A percentile compares a stretch with the other conserved stretches of the same genome.
phyloP scores from a whole-genome alignment of 78 protist genomes.

The Capsaspora owczarzaki region DNA sequence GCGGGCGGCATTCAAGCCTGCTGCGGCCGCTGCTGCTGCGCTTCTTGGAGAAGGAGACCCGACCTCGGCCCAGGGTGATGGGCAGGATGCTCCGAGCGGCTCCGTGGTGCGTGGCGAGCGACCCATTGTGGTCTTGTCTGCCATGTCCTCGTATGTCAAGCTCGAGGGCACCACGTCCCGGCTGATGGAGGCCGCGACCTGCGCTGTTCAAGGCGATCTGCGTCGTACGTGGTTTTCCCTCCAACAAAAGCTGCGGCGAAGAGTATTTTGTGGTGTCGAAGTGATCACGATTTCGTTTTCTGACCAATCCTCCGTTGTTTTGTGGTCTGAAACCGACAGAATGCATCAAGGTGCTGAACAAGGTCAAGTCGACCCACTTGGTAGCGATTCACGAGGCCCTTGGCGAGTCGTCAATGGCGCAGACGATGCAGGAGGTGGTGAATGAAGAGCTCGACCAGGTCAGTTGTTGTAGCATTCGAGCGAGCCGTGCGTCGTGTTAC shows the following conservation, averaged over 20 bases:
- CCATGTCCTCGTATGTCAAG: constrained; percentile 7
- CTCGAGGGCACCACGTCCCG: constrained; percentile 29
- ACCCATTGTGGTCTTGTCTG: constrained; percentile 9
- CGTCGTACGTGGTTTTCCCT: neutral
- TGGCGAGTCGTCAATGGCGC: neutral
- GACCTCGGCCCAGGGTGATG: neutral
- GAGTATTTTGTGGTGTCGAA: too few species aligned
- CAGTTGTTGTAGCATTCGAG: too few species aligned
- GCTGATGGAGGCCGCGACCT: neutral
- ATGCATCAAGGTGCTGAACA: neutral
- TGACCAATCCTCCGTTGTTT: too few species aligned
- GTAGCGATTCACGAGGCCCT: constrained; percentile 25
- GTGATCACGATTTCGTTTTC: too few species aligned
- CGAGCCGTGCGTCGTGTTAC: too few species aligned
- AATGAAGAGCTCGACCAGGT: neutral
- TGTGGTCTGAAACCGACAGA: neutral
- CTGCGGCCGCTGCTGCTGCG: too few species aligned
- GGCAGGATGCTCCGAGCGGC: too few species aligned
- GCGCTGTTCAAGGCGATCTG: neutral
- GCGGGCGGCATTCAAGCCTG: too few species aligned
- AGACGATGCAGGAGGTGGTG: neutral
- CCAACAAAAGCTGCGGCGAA: neutral
- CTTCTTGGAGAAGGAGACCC: too few species aligned
- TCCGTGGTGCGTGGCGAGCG: neutral
- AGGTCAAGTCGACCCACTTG: constrained; percentile 9